Conservation (phyloP, 768 basidiomycete genomes). For the Lyophyllum shimeji region DNA sequence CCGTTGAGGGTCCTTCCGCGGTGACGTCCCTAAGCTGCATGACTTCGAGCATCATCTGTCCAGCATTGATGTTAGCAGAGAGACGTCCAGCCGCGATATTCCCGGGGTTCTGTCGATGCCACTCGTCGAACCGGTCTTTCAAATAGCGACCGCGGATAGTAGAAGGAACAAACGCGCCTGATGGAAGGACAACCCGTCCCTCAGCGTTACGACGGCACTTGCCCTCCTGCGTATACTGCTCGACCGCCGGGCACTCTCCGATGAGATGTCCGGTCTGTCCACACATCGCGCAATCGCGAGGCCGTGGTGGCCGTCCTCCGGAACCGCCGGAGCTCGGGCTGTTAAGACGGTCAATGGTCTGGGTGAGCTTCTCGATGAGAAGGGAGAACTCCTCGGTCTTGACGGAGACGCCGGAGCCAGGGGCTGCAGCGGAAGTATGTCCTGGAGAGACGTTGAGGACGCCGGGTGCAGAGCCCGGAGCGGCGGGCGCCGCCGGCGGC, state of each 20-base stretch:
- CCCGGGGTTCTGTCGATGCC: slow-evolving; percentile 10
- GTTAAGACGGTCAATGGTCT: background rate
- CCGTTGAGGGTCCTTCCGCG: background rate
- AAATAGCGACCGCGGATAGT: background rate
- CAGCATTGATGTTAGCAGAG: background rate
- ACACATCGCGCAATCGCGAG: background rate
- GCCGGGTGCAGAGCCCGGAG: background rate
- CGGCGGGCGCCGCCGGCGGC: background rate
- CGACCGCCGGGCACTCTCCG: background rate
- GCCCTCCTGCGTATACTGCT: background rate
- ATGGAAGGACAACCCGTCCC: background rate
- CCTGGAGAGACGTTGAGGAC: background rate
- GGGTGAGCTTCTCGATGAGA: background rate
- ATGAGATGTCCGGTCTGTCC: background rate
- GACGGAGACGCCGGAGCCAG: background rate
- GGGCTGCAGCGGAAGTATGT: background rate
- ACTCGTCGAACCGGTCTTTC: slow-evolving; percentile 11
- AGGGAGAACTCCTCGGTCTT: background rate
- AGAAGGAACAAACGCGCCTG: background rate
- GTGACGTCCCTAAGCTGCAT: background rate
- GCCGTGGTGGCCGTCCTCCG: background rate
- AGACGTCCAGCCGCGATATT: background rate
- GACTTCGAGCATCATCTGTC: background rate
- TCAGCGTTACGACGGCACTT: background rate
- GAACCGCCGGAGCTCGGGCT: background rate